Evolutionary conservation across 2,329 filamentous ascomycete species (phyloP), one percentile per base, ranked within the genome.

Genomic region (Hawksworthiomyces lignivorus): DNA sequence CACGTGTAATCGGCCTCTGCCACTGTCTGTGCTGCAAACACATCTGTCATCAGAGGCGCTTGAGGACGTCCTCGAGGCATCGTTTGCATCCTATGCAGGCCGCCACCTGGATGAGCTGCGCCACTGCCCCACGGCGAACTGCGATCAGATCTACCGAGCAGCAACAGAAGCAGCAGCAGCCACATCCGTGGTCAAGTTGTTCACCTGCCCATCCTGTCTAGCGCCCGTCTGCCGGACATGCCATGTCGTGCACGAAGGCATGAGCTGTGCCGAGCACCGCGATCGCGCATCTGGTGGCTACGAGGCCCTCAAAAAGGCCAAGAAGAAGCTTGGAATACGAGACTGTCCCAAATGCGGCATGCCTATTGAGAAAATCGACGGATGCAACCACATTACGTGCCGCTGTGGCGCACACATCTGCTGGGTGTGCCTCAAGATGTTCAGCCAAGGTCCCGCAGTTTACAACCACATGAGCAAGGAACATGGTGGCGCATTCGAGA

Each of bases 71-170:
- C 56, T 69, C 5, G 46, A 60, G n/a, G 46, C 50, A 1, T 63
- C 64, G 0, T 65, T 69, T 39, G 41, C 48, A 4, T 51, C 56
- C 0, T 57, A 68, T 44, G 46, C 68, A 27, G 53, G 52, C 6
- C 55, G 46, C 5, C 53, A 59, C 19, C 57, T 60, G 1, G 30
- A 54, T 11, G 30, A 46, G 1, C 51, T 71, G 11, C 58, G 53
- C 3, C 61, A 62, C 48, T 73, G 69, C 39, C 62, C 66, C 2
- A 67, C 63, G 0, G 57, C 65, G 0, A 64, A 68, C 47, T 73
- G 68, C 43, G 54, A 48, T 6, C 57, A 60, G 15, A 50, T 70
- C 10, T 72, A 72, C 48, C 62, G 66, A 4, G 39, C 46, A 26
- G 45, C 46, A 4, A 36, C 45, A 22, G 45, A 45, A 14, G 41